Evolutionary conservation across 495 filamentous ascomycete species (phyloP).

Genomic region (Penicillium waksmanii): DNA sequence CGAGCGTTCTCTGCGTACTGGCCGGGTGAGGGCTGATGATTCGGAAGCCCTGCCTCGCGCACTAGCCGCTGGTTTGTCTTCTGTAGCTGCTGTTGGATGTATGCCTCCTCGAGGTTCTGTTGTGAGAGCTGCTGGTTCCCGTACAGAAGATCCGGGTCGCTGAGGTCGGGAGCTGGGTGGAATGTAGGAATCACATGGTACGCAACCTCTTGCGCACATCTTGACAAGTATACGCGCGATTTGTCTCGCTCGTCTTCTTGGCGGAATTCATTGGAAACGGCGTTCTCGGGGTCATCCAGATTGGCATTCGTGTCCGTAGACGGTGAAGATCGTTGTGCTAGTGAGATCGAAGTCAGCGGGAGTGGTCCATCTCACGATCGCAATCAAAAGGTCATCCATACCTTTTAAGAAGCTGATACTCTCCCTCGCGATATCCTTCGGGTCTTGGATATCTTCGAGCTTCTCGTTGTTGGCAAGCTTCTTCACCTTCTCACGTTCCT

Average conservation of each 20-base stretch:
- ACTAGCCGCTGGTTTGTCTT: constrained; percentile 51
- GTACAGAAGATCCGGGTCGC: constrained; percentile 51
- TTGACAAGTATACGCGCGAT: constrained; percentile 55
- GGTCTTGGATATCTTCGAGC: constrained; percentile 45
- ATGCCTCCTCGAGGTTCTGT: constrained; percentile 55
- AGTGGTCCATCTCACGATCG: neutral
- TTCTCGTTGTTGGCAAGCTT: constrained; percentile 51
- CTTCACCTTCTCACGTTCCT: constrained; percentile 62
- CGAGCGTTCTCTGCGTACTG: constrained; percentile 48
- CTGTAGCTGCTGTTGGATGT: constrained; percentile 49
- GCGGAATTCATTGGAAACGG: constrained; percentile 63
- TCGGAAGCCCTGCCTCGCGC: constrained; percentile 49
- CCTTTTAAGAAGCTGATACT: constrained; percentile 46
- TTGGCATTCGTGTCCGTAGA: constrained; percentile 42
- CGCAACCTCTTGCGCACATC: constrained; percentile 57
- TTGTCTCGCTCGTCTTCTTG: constrained; percentile 57
- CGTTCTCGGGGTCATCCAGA: constrained; percentile 43
- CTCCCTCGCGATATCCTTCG: constrained; percentile 50
- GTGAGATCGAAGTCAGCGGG: neutral
- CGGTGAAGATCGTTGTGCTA: constrained; percentile 45
- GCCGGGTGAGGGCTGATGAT: constrained; percentile 49
- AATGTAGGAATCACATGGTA: constrained; percentile 58
- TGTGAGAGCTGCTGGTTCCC: constrained; percentile 50
- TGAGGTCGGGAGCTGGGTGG: constrained; percentile 49
- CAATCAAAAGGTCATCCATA: constrained; percentile 17